phyloP scores from a whole-genome alignment of 148 eudicot species.

The Salicornia ramosissima region DNA sequence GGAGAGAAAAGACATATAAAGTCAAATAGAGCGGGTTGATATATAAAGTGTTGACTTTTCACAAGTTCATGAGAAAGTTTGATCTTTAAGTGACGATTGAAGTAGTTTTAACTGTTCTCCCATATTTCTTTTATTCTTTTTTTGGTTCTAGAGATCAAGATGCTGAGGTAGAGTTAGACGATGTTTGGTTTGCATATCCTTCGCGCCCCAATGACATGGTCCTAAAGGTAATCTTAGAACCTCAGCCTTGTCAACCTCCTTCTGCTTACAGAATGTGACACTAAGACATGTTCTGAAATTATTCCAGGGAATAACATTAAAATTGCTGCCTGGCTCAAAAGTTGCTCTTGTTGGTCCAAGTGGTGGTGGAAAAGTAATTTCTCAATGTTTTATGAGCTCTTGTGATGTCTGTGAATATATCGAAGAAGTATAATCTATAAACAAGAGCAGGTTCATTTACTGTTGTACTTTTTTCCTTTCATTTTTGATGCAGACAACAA shows the following conservation, averaged over 20 bases:
- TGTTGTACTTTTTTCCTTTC: conserved; percentile 1
- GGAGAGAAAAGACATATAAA: too few species aligned
- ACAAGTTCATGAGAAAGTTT: too few species aligned
- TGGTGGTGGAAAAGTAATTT: conserved; percentile 87
- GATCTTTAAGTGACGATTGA: too few species aligned
- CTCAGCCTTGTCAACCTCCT: neutral
- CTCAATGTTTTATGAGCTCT: neutral
- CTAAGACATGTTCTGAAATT: conserved; percentile 19
- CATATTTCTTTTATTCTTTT: neutral
- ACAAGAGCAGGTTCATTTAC: neutral
- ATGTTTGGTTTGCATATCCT: conserved; percentile 95
- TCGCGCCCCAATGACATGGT: conserved; percentile 83
- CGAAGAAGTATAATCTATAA: too few species aligned
- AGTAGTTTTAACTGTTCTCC: neutral
- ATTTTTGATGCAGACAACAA: conserved; percentile 66
- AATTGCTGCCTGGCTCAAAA: conserved; percentile 71
- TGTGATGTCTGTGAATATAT: neutral
- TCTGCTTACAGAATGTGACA: neutral
- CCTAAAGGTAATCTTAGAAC: conserved; percentile 53
- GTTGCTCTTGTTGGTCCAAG: conserved; percentile 97
- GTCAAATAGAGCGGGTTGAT: neutral
- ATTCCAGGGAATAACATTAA: conserved; percentile 70
- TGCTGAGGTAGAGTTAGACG: conserved; percentile 73
- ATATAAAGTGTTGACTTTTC: too few species aligned
- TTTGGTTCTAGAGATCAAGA: conserved; percentile 38